Percentiles rank a stretch among this genome's conserved stretches.
phyloP scores from a whole-genome alignment of 2,329 filamentous ascomycete genomes.

The Teratosphaeria pseudoeucalypti region DNA sequence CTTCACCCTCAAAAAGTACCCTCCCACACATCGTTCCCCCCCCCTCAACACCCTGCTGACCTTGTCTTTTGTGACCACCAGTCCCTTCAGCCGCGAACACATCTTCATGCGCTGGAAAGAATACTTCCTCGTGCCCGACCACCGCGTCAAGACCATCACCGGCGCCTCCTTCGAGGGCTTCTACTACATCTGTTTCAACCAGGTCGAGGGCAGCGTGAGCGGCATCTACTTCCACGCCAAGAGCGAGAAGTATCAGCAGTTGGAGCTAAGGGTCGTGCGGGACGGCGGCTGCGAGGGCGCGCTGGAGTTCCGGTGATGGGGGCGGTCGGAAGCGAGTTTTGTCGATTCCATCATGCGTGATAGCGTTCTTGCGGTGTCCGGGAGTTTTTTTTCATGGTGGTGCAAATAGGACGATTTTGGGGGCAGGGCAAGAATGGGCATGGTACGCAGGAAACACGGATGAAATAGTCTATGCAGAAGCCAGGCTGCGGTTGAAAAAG shows the following conservation, averaged over 20 bases:
- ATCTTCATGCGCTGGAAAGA: slow-evolving; percentile 99
- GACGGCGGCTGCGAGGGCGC: slow-evolving; percentile 74
- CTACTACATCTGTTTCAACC: slow-evolving; percentile 98
- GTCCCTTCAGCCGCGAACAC: slow-evolving; percentile 49
- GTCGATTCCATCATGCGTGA: not conserved
- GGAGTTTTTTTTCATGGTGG: not conserved
- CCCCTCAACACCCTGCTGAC: not conserved
- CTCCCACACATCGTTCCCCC: slow-evolving; percentile 48
- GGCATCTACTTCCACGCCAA: slow-evolving; percentile 98
- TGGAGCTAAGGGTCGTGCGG: slow-evolving; percentile 80
- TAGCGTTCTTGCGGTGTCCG: not conserved
- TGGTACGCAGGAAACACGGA: no score
- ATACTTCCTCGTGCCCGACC: slow-evolving; percentile 91
- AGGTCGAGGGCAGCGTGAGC: slow-evolving; percentile 71
- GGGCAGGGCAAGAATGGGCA: not conserved
- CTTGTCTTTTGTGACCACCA: not conserved
- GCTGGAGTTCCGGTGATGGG: slow-evolving; percentile 70
- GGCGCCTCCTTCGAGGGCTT: slow-evolving; percentile 97
- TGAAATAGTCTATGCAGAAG: not conserved
- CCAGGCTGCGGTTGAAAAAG: no score
- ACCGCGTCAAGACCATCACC: slow-evolving; percentile 78
- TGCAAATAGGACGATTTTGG: not conserved
- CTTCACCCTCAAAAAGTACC: slow-evolving; percentile 56
- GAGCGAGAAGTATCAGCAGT: slow-evolving; percentile 95
- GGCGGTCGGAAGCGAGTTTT: not conserved